Percentiles rank a stretch among this genome's conserved stretches.
phyloP scores from a whole-genome alignment of 306 rosid genomes.

The Cucumis melo region DNA sequence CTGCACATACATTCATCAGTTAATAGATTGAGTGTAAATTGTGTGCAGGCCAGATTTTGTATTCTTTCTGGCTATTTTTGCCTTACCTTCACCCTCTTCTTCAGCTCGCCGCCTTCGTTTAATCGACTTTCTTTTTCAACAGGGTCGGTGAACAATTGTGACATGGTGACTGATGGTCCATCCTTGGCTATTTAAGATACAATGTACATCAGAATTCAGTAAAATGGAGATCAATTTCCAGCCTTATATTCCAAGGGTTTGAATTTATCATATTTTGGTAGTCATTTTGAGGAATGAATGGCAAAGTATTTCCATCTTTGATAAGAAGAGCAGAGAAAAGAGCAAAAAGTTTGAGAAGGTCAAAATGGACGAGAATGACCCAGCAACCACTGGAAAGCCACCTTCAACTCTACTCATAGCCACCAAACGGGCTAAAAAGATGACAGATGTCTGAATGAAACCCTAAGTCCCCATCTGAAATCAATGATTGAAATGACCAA shows the following conservation, averaged over 20 bases:
- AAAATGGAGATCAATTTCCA: background rate
- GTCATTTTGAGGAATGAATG: background rate
- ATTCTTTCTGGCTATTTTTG: background rate
- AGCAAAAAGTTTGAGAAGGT: background rate
- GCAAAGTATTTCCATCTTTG: background rate
- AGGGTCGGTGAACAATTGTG: background rate
- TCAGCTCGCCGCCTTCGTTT: background rate
- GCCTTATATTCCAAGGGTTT: background rate
- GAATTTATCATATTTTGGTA: background rate
- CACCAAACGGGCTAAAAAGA: slow-evolving; percentile 26
- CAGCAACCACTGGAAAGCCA: slow-evolving; percentile 26
- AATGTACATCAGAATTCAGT: background rate
- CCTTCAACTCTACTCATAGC: slow-evolving; percentile 43
- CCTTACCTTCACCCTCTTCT: background rate
- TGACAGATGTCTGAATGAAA: background rate
- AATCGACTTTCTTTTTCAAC: background rate
- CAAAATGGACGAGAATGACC: slow-evolving; percentile 25
- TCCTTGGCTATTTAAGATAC: background rate
- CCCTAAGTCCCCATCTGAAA: slow-evolving; percentile 20
- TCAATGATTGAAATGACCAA: slow-evolving; percentile 17
- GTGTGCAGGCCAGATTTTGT: background rate
- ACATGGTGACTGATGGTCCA: background rate
- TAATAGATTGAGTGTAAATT: background rate
- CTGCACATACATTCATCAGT: background rate
- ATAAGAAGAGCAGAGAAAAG: background rate